These are phyloP conservation scores for Colletotrichum gloeosporioides DNA, from an alignment of 2,329 filamentous ascomycete genomes.

Conservation along the genomic window DNA sequence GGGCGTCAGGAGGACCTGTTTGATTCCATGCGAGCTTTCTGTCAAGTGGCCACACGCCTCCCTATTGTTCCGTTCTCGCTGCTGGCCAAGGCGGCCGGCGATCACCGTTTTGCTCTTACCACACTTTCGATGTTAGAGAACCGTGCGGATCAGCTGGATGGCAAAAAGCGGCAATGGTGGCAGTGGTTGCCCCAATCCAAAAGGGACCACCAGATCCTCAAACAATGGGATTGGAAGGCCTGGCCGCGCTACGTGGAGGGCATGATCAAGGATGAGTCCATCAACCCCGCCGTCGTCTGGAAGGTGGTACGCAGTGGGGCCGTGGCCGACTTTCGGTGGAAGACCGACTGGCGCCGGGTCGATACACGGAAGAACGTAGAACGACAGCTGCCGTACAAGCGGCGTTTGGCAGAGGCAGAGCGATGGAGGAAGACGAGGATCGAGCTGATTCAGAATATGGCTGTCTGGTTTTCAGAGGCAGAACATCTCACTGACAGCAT, in stretches of 20 bases:
- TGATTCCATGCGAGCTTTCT: constrained; percentile 13
- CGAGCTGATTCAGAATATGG: constrained; percentile 34
- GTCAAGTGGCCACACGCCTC: background rate
- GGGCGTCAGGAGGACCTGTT: constrained; percentile 19
- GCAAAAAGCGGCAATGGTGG: background rate
- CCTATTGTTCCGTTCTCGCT: background rate
- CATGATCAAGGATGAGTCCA: constrained; percentile 36
- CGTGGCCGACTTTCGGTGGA: background rate
- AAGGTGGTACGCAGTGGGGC: constrained; percentile 27
- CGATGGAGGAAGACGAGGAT: constrained; percentile 23
- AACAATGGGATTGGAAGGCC: constrained; percentile 33
- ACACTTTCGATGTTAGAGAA: constrained; percentile 24
- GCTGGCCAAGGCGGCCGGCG: constrained; percentile 22
- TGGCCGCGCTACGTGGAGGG: constrained; percentile 36
- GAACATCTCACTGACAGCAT: constrained; percentile 23
- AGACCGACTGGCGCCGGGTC: background rate
- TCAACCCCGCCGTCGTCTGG: constrained; percentile 31
- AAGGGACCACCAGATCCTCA: constrained; percentile 4
- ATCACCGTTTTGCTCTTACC: constrained; percentile 29
- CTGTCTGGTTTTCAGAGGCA: constrained; percentile 32
- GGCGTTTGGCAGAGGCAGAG: background rate
- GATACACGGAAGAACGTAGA: background rate
- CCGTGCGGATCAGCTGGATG: background rate
- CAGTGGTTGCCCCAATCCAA: background rate
- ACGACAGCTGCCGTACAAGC: too few species aligned